Evolutionary conservation across 306 rosid species (phyloP).

Genomic region (Mucuna pruriens): DNA sequence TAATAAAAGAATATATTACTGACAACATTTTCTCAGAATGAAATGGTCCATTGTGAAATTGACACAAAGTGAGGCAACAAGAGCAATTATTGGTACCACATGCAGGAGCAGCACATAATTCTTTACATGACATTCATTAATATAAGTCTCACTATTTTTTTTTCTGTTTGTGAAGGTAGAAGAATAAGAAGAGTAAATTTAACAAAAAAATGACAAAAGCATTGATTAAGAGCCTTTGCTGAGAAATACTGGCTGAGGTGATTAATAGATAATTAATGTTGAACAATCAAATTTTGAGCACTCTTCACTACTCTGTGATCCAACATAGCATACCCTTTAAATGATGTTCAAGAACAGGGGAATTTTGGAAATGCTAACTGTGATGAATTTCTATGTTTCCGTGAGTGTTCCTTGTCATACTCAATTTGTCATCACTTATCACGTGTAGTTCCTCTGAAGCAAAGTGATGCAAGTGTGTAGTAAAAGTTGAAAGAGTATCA

Average conservation of each 20-base stretch:
- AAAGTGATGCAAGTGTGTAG: background rate
- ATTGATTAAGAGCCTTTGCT: background rate
- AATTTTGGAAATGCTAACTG: background rate
- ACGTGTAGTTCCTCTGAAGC: background rate
- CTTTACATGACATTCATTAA: background rate
- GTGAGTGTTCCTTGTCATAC: background rate
- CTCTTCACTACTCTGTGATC: background rate
- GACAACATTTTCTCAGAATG: too few species aligned
- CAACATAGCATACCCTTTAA: background rate
- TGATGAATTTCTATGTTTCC: background rate
- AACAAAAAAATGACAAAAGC: background rate
- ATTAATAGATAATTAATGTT: background rate
- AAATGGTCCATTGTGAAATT: background rate
- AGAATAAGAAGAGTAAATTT: background rate
- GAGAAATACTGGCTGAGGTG: background rate
- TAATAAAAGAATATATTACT: too few species aligned
- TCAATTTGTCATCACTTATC: background rate
- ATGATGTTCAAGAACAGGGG: background rate
- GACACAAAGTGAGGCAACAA: background rate
- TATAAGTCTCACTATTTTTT: background rate
- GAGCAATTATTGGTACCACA: background rate
- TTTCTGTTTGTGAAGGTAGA: background rate
- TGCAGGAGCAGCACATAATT: constrained; percentile 4
- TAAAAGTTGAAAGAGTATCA: background rate
- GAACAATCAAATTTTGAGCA: background rate